Conservation (phyloP, 2,329 filamentous ascomycete species). For the Curvularia lunata region DNA sequence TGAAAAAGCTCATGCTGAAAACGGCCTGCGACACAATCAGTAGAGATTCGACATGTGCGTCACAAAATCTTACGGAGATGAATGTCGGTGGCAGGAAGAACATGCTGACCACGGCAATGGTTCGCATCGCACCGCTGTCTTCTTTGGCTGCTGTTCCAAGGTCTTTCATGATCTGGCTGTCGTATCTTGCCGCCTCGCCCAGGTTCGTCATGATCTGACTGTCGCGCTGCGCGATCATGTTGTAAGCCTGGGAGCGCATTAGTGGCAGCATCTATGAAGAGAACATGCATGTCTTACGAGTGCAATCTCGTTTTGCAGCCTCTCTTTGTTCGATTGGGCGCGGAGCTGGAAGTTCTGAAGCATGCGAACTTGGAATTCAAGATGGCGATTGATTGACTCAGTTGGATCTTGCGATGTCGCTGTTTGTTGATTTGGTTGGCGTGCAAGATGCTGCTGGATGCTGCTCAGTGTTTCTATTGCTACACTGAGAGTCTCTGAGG, state of each 20-base stretch:
- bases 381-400: not conserved
- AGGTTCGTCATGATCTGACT: slow-evolving; percentile 22
- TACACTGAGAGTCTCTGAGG: slow-evolving; percentile 20
- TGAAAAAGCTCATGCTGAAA: slow-evolving; percentile 34
- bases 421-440: not conserved
- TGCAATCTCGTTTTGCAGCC: slow-evolving; percentile 28
- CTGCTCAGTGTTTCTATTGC: slow-evolving; percentile 15
- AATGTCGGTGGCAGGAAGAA: slow-evolving; percentile 31
- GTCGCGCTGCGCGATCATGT: slow-evolving; percentile 28
- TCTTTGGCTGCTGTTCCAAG: slow-evolving; percentile 22
- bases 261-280: not conserved
- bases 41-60: not conserved
- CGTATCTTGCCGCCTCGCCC: slow-evolving; percentile 21
- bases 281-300: slow-evolving; percentile 11
- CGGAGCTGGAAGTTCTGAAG: slow-evolving; percentile 16
- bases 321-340: slow-evolving; percentile 25
- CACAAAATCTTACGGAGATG: slow-evolving; percentile 16
- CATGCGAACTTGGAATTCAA: slow-evolving; percentile 19
- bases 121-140: slow-evolving; percentile 27
- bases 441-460: slow-evolving; percentile 9
- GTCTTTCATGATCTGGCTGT: slow-evolving; percentile 22
- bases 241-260: slow-evolving; percentile 21
- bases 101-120: slow-evolving; percentile 29
- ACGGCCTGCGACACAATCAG: slow-evolving; percentile 21
- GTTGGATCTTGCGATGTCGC: not conserved